Evolutionary conservation across 805 yeast species (phyloP), one percentile per base, ranked within the genome.

Genomic region (Candida dajiaensis): DNA sequence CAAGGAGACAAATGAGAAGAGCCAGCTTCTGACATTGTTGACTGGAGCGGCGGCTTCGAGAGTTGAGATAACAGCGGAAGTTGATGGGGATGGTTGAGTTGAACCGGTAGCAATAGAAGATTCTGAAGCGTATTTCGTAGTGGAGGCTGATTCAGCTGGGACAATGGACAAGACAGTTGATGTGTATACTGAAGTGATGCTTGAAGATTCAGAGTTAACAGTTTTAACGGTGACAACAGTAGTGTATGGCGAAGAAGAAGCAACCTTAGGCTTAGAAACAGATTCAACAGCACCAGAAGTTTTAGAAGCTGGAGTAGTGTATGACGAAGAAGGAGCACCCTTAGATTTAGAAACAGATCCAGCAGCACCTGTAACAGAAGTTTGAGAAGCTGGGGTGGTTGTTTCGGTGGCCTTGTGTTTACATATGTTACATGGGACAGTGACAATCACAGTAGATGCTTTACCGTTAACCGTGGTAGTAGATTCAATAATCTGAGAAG

Each of bases 91-190:
- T 12, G 39, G 11, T 4, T 26, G 10, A 13, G 44, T 47, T 7
- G 18, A n/a, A 21, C 18, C 11, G 22, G 38, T 37, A 38, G 40
- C 33, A 12, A 26, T 13, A 11, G 43, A 33, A 12, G 45, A 16
- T 13, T 21, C 29, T 37, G 19, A 20, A 11, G 36, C 29, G 11
- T 21, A 26, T 11, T 37, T 41, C 23, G 19, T 47, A 20, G 49
- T 60, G 31, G 46, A 37, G 19, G 25, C 28, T n/a, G 41, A 23
- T 28, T 28, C n/a, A 28, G 3, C 31, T 38, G 46, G 40, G 31
- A 21, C 28, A 15, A 35, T 19, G n/a, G 31, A 28, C 6, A 4
- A 28, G 22, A 28, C 37, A 29, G 41, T 36, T 7, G 16, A 39
- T 13, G 46, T 11, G 19, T 31, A 19, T n/a, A 19, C 36, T 29